Evolutionary conservation across 2,329 filamentous ascomycete species (phyloP).

Genomic region (Phoma sp.): DNA sequence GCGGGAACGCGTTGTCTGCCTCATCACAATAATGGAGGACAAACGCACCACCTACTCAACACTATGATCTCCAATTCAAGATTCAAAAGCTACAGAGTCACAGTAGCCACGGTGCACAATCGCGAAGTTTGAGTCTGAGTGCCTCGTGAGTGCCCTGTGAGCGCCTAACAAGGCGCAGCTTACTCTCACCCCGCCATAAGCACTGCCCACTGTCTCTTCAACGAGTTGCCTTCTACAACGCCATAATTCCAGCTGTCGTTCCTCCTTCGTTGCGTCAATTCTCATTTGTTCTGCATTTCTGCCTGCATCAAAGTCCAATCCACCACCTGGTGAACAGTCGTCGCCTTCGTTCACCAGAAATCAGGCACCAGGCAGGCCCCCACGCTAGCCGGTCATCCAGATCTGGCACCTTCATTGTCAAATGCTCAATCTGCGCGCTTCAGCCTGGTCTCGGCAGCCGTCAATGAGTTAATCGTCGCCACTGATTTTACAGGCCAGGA

Average conservation of each 20-base stretch:
- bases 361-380: constrained; percentile 12
- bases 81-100: too few relatives aligned
- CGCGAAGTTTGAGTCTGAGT: too few relatives aligned
- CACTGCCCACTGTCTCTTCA: constrained; percentile 8
- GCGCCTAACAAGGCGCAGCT: constrained; percentile 10
- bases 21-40: not conserved
- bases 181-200: not conserved
- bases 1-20: not conserved
- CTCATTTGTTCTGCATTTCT: not conserved
- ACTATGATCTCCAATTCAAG: not conserved
- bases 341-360: constrained; percentile 1
- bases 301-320: not conserved
- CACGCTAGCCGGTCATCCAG: constrained; percentile 11
- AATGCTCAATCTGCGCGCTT: not conserved
- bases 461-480: not conserved
- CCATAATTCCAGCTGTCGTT: not conserved
- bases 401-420: constrained; percentile 13
- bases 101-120: too few relatives aligned
- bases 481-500: constrained; percentile 4
- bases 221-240: constrained; percentile 6
- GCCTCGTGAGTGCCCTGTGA: constrained; percentile 1
- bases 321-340: not conserved
- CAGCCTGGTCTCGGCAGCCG: constrained; percentile 4
- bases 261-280: not conserved
- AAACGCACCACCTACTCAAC: not conserved